Percentiles rank a stretch among this genome's conserved stretches.
These are phyloP conservation scores for Ophiocordyceps camponoti-rufipedis DNA, from an alignment of 2,329 filamentous ascomycete genomes.

Conservation along the genomic window DNA sequence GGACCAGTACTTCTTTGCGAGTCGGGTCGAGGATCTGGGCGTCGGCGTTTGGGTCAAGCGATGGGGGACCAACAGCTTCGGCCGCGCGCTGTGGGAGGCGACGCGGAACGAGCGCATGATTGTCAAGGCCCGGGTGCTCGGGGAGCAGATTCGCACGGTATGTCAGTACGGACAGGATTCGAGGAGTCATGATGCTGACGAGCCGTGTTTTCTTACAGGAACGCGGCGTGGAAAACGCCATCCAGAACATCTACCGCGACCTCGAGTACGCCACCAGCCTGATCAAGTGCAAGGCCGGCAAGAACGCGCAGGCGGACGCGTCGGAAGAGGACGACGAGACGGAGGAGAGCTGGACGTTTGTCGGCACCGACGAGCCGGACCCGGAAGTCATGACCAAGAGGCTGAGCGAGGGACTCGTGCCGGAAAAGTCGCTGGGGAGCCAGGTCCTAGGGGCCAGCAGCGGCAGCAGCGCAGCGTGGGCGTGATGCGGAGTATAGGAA, in stretches of 20 bases:
- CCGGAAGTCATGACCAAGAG: conserved; percentile 23
- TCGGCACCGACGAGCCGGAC: conserved; percentile 39
- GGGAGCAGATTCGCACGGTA: conserved; percentile 76
- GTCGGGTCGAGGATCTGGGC: conserved; percentile 76
- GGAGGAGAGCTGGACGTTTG: conserved; percentile 80
- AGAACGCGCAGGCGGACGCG: conserved; percentile 22
- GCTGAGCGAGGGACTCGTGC: conserved; percentile 16
- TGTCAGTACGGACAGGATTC: background rate
- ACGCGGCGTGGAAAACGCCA: conserved; percentile 74
- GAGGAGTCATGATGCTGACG: background rate
- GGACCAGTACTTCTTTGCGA: conserved; percentile 92
- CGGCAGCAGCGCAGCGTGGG: background rate
- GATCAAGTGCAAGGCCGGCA: conserved; percentile 46
- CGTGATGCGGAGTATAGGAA: background rate
- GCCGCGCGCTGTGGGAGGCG: conserved; percentile 76
- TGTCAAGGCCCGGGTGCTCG: conserved; percentile 61
- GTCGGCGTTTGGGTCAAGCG: conserved; percentile 82
- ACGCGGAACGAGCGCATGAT: conserved; percentile 87
- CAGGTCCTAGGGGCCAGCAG: conserved; percentile 3
- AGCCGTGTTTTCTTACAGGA: conserved; percentile 34
- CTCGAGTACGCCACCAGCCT: conserved; percentile 80
- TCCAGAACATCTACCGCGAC: conserved; percentile 86
- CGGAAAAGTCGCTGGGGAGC: conserved; percentile 8
- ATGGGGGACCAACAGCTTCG: conserved; percentile 73
- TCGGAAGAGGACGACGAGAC: conserved; percentile 39